Conservation (phyloP, 176 grass and related monocot species). For the Luzula sylvatica region DNA sequence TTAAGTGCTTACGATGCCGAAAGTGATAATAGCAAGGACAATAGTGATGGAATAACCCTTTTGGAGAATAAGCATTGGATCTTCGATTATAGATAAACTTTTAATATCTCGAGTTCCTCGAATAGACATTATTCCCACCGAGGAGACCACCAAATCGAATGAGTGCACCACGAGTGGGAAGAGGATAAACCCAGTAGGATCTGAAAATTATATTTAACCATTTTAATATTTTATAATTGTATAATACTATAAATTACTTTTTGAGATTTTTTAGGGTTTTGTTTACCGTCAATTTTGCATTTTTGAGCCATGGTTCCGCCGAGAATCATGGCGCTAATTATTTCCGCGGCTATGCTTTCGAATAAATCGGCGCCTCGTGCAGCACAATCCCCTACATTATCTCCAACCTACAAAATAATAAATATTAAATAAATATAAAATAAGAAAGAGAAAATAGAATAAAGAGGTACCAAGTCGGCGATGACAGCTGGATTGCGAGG, state of each 20-base stretch:
- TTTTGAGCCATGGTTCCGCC: constrained; percentile 92
- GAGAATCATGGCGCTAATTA: constrained; percentile 99
- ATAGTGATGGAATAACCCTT: constrained; percentile 96
- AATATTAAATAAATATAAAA: constrained; percentile 11
- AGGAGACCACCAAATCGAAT: constrained; percentile 98
- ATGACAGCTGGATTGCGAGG: constrained; percentile 99
- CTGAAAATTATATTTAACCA: constrained; percentile 40
- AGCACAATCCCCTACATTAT: constrained; percentile 98
- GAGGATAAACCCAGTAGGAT: constrained; percentile 97
- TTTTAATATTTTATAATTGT: background rate
- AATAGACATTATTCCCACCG: constrained; percentile 91
- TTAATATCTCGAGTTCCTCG: constrained; percentile 76
- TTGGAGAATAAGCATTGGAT: constrained; percentile 94
- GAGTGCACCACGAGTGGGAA: constrained; percentile 99
- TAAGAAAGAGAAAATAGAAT: background rate
- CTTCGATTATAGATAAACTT: constrained; percentile 49
- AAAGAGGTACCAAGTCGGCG: constrained; percentile 82
- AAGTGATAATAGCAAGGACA: constrained; percentile 76
- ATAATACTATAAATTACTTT: background rate
- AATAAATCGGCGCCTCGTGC: constrained; percentile 97
- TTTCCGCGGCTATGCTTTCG: constrained; percentile 99
- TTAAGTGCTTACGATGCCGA: constrained; percentile 65
- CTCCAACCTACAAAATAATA: constrained; percentile 65
- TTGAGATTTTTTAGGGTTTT: too few species aligned
- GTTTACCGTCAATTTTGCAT: constrained; percentile 97